Percentiles rank a stretch among this genome's conserved stretches.
These are phyloP conservation scores for Gossypioides kirkii DNA, from an alignment of 345 rosid species.

Conservation along the genomic window DNA sequence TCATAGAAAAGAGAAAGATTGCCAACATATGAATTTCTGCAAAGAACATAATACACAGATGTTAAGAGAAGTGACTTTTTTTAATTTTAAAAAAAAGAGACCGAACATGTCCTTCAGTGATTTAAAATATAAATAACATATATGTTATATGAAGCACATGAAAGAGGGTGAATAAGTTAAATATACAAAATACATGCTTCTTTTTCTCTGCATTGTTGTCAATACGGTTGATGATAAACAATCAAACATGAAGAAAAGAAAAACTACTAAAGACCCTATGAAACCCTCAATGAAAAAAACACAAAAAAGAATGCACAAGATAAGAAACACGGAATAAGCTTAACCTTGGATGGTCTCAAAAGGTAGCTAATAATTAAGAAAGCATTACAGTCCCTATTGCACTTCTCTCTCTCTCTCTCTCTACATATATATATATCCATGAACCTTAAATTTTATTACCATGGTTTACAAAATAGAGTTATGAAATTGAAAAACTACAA, in stretches of 20 bases:
- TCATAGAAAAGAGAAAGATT: constrained; percentile 60
- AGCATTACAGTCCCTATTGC: not conserved
- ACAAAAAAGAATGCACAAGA: not conserved
- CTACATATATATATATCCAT: not conserved
- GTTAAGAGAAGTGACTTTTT: not conserved
- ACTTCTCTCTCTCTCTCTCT: not conserved
- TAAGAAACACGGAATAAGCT: not conserved
- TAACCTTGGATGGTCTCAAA: not conserved
- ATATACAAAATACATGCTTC: constrained; percentile 1
- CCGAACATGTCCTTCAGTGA: not conserved
- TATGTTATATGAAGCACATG: not conserved
- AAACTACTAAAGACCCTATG: not conserved
- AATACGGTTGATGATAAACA: not conserved
- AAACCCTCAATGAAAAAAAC: not conserved
- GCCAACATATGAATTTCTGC: constrained; percentile 86
- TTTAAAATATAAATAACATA: not conserved
- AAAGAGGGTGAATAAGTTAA: not conserved
- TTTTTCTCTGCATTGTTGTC: not conserved
- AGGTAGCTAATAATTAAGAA: not conserved
- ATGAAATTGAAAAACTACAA: not conserved
- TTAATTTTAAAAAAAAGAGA: not conserved
- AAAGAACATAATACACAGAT: not conserved
- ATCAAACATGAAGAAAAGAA: not conserved
- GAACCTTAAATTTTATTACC: not conserved
- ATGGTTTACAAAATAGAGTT: not conserved